Conservation (phyloP, 2,329 filamentous ascomycete species). For the Microsporum ferrugineum region DNA sequence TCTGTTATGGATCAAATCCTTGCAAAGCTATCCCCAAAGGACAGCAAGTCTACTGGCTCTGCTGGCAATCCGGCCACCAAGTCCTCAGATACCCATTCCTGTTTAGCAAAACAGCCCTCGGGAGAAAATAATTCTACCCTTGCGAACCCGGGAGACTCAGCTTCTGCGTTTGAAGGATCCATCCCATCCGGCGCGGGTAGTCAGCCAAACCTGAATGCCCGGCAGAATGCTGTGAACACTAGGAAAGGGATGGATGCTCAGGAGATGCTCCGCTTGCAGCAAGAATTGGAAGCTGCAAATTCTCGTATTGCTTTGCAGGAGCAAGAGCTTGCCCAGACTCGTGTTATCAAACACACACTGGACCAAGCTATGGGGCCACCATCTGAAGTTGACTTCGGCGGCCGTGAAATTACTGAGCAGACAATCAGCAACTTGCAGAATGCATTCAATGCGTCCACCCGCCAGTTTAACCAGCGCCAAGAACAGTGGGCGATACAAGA, state of each 20-base stretch:
- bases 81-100: neutral
- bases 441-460: slow-evolving; percentile 42
- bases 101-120: neutral
- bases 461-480: slow-evolving; percentile 30
- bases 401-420: slow-evolving; percentile 40
- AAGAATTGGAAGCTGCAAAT: slow-evolving; percentile 46
- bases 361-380: slow-evolving; percentile 47
- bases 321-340: slow-evolving; percentile 49
- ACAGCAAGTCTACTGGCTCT: slow-evolving; percentile 14
- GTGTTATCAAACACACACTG: slow-evolving; percentile 50
- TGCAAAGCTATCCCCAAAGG: slow-evolving; percentile 31
- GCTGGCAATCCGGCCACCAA: neutral
- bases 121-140: neutral
- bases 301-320: slow-evolving; percentile 50
- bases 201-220: neutral
- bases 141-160: neutral
- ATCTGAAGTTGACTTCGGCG: slow-evolving; percentile 41
- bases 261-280: slow-evolving; percentile 46
- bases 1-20: slow-evolving; percentile 54
- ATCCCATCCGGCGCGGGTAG: neutral
- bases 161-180: neutral
- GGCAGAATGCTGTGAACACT: neutral
- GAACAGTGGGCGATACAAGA: slow-evolving; percentile 36
- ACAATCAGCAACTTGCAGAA: slow-evolving; percentile 41
- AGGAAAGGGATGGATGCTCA: slow-evolving; percentile 12